Evolutionary conservation across 257 asterid species (phyloP), one percentile per base, ranked within the genome.

Genomic region (Solanum raphanifolium): DNA sequence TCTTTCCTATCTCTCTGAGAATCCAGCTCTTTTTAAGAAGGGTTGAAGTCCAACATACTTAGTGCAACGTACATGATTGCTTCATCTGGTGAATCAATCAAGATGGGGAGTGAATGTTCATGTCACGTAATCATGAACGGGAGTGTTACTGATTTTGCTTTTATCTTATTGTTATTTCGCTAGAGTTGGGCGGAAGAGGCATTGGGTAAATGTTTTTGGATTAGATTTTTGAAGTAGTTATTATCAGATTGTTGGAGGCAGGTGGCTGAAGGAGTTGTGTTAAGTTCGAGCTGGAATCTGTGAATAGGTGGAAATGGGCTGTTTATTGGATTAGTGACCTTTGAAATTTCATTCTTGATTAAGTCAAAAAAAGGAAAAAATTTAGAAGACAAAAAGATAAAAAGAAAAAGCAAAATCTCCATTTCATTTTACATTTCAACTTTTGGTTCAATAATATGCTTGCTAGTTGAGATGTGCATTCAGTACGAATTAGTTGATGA

Each of bases 251-350:
- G 84, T 41, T 78, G 62, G 62, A 41, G 58, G 38, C 85, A 16
- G 39, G 85, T 46, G 36, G 38, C 68, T 27, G 85, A 16, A 46
- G 84, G 68, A 29, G 66, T 46, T 25, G 18, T 79, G 68, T 46
- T 25, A 27, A 81, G 29, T 81, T 81, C 27, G 68, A 60, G 87
- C 73, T 73, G 87, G 48, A 88, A 29, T 87, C 20, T 79, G 91
- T 89, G 89, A 85, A 90, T 89, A 90, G 46, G 65, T 60, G 52
- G 87, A 62, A 62, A 20, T 84, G 62, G 66, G 21, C 18, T 84
- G 86, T 68, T 88, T 71, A 23, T 81, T 85, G 48, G 41, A 68
- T 11, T 11, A 6, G 39, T 27, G 72, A 38, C 83, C 31, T 72
- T 79, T 31, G 79, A 52, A 9, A 66, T 88, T 79, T 38, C 34